Conservation (phyloP, 2,329 filamentous ascomycete genomes). For the Aspergillus calidoustus region DNA sequence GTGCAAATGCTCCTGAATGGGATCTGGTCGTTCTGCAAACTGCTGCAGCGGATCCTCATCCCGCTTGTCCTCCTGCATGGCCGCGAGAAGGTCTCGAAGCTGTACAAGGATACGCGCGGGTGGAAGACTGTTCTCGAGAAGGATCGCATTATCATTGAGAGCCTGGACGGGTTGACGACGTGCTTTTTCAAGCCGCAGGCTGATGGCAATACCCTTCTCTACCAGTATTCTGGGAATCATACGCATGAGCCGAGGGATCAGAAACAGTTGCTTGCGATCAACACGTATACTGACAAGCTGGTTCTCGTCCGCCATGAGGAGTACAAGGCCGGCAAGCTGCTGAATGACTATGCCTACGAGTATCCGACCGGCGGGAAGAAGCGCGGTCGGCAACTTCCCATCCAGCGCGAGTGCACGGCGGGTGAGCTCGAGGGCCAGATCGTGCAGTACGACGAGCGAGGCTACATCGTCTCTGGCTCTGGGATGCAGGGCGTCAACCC, state of each 20-base stretch:
- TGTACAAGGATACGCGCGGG: slow-evolving; percentile 36
- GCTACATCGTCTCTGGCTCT: slow-evolving; percentile 57
- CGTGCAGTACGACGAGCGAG: slow-evolving; percentile 57
- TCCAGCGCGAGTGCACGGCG: slow-evolving; percentile 51
- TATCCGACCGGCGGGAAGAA: slow-evolving; percentile 22
- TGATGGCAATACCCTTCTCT: slow-evolving; percentile 45
- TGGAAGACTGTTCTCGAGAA: slow-evolving; percentile 50
- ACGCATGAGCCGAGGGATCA: slow-evolving; percentile 50
- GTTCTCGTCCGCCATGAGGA: slow-evolving; percentile 50
- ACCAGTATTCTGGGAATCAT: slow-evolving; percentile 43
- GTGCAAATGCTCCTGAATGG: slow-evolving; percentile 46
- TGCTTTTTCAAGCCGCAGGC: slow-evolving; percentile 48
- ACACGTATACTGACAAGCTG: slow-evolving; percentile 53
- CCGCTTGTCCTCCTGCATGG: slow-evolving; percentile 55
- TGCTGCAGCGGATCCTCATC: slow-evolving; percentile 48
- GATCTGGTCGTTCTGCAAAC: slow-evolving; percentile 53
- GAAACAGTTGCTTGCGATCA: slow-evolving; percentile 48
- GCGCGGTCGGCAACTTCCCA: slow-evolving; percentile 44
- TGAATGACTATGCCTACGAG: slow-evolving; percentile 56
- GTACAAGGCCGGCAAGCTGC: slow-evolving; percentile 45
- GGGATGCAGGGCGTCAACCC: slow-evolving; percentile 56
- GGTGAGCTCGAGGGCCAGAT: slow-evolving; percentile 51
- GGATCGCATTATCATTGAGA: slow-evolving; percentile 50
- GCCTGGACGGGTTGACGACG: slow-evolving; percentile 52
- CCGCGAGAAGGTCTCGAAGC: slow-evolving; percentile 46